Evolutionary conservation across 805 yeast species (phyloP).

Genomic region (Clavispora carvajalis): DNA sequence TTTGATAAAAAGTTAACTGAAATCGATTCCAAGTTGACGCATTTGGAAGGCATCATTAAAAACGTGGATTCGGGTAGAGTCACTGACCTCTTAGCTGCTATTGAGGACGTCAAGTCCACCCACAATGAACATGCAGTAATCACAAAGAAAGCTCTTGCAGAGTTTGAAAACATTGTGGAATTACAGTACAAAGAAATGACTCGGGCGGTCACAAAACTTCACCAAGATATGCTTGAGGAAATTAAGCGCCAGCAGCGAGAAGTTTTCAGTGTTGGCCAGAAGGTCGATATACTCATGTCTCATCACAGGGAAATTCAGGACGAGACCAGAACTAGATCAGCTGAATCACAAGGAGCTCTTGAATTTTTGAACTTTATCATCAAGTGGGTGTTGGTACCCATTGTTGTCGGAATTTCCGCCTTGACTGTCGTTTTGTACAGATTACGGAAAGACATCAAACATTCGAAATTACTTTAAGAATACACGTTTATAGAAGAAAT

Average conservation of each 20-base stretch:
- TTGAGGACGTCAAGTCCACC: slow-evolving; percentile 15
- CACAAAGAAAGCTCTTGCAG: slow-evolving; percentile 15
- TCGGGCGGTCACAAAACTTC: slow-evolving; percentile 24
- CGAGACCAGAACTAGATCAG: slow-evolving; percentile 16
- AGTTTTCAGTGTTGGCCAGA: slow-evolving; percentile 27
- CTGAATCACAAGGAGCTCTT: slow-evolving; percentile 11
- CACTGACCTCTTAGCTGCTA: slow-evolving; percentile 8
- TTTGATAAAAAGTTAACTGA: slow-evolving; percentile 8
- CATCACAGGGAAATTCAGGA: slow-evolving; percentile 34
- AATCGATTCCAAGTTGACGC: slow-evolving; percentile 6
- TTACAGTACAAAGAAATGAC: slow-evolving; percentile 30
- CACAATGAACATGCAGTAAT: slow-evolving; percentile 18
- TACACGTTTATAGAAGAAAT: neutral
- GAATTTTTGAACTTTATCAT: slow-evolving; percentile 20
- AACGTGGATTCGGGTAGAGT: slow-evolving; percentile 8
- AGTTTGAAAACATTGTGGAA: slow-evolving; percentile 23
- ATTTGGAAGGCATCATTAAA: slow-evolving; percentile 7
- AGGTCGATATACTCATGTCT: slow-evolving; percentile 37
- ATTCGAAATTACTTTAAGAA: slow-evolving; percentile 47
- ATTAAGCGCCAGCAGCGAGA: slow-evolving; percentile 36
- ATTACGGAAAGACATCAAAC: slow-evolving; percentile 59
- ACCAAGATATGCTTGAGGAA: slow-evolving; percentile 36
- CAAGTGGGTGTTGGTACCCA: slow-evolving; percentile 38
- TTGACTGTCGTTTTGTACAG: slow-evolving; percentile 46
- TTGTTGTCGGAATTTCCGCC: slow-evolving; percentile 33